Evolutionary conservation across 1,284 basidiomycete species (phyloP), one percentile per base, ranked within the genome.

Genomic region (Kalmanozyma brasiliensis): DNA sequence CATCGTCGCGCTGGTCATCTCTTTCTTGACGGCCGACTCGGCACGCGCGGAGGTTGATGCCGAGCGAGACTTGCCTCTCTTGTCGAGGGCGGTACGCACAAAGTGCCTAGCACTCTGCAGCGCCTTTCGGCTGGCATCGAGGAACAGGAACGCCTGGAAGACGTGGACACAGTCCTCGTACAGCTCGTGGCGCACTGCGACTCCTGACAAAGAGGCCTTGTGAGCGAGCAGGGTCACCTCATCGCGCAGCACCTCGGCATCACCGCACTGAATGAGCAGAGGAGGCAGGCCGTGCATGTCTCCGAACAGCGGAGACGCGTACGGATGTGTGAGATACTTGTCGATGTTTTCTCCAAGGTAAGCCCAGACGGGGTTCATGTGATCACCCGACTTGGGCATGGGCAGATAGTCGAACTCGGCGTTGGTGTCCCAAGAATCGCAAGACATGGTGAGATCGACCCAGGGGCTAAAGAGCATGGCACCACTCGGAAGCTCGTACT

Each of bases 341-440:
- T 94, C 89, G 33, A 89, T 84, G 56, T 86, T 86, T 34, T 91
- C 90, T 11, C 95, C 95, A 4, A 98, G 89, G 78, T 97, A 96
- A 69, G 94, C 90, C 17, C 88, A 88, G 45, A 98, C 90, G 0
- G 96, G 95, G 81, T 98, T 93, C 78, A 98, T 87, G 78, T 94
- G 93, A 74, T 93, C 92, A 89, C 90, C 35, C 88, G 87, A 42
- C 87, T 59, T 60, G 22, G 83, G 83, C 52, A 78, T 79, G 20
- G 82, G 83, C 14, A 84, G 76, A 53, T 84, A 84, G 65, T 84
- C 84, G 65, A 77, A 84, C 6, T 85, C 85, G 16, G 91, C 89
- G 82, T 97, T 97, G 51, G 91, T 91, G 49, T 97, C 93, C 95
- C 95, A 98, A 32, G 92, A 94, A 66, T 95, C 92, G 82, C 94